Conservation (phyloP, 2,329 filamentous ascomycete species). For the Grosmannia clavigera region DNA sequence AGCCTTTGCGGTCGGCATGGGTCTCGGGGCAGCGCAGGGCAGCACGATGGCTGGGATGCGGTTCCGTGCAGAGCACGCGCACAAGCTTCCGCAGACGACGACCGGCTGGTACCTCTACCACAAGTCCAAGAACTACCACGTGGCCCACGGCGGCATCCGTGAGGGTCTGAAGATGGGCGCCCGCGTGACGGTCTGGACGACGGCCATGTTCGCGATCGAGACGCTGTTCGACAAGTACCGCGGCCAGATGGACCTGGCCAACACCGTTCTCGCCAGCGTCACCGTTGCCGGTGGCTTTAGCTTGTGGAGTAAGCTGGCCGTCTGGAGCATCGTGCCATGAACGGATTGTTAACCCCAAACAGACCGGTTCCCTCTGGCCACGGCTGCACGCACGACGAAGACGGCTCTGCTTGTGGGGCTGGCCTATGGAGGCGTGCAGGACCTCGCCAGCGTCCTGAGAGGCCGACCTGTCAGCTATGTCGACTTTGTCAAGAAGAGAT, state of each 20-base stretch:
- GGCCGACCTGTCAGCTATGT: conserved; percentile 67
- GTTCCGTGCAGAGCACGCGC: conserved; percentile 92
- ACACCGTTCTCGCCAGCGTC: conserved; percentile 70
- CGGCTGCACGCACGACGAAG: conserved; percentile 65
- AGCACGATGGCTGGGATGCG: conserved; percentile 63
- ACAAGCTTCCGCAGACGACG: conserved; percentile 72
- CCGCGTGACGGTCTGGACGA: conserved; percentile 59
- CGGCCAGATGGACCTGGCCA: conserved; percentile 61
- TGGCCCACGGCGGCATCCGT: conserved; percentile 61
- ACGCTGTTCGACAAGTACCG: conserved; percentile 69
- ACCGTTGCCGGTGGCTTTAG: conserved; percentile 81
- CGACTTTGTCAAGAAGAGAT: conserved; percentile 41
- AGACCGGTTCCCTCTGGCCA: conserved; percentile 72
- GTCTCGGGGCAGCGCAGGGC: conserved; percentile 59
- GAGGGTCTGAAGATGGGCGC: conserved; percentile 67
- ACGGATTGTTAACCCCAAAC: background rate
- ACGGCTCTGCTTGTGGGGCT: conserved; percentile 69
- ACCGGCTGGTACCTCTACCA: conserved; percentile 98
- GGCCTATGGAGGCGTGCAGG: conserved; percentile 70
- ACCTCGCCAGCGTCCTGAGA: conserved; percentile 54
- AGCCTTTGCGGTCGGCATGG: conserved; percentile 56
- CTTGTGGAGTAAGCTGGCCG: conserved; percentile 54
- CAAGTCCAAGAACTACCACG: conserved; percentile 91
- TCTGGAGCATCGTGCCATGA: background rate
- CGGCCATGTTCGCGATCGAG: conserved; percentile 69